Evolutionary conservation across 352 stramenopile genomes (phyloP).

Genomic region (Phytophthora pistaciae): DNA sequence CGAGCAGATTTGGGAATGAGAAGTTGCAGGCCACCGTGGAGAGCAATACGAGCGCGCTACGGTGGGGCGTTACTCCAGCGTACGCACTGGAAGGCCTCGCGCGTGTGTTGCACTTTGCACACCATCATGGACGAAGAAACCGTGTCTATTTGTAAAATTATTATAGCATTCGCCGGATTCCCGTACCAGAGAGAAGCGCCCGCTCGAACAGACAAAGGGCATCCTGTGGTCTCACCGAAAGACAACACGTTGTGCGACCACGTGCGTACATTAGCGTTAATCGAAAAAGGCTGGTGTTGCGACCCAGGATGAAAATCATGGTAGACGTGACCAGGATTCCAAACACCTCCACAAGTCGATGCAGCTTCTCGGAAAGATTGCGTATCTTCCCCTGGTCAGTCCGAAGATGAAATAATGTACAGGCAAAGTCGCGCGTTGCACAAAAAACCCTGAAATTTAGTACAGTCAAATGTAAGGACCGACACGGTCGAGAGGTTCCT

Average conservation of each 20-base stretch:
- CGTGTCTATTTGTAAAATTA: constrained; percentile 16
- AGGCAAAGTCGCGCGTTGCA: too few relatives aligned
- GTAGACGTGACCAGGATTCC: too few relatives aligned
- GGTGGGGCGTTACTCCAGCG: background rate
- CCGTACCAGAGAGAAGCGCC: constrained; percentile 3
- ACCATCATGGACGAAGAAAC: constrained; percentile 21
- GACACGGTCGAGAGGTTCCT: too few relatives aligned
- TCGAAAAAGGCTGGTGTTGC: too few relatives aligned
- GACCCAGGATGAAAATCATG: too few relatives aligned
- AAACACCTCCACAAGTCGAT: too few relatives aligned
- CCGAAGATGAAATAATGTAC: too few relatives aligned
- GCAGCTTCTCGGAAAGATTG: too few relatives aligned
- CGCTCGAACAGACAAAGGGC: constrained; percentile 6
- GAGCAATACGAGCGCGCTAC: background rate
- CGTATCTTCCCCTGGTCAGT: too few relatives aligned
- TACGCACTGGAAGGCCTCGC: background rate
- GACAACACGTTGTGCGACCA: background rate
- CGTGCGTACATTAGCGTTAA: background rate
- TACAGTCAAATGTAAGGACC: too few relatives aligned
- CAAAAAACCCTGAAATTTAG: too few relatives aligned
- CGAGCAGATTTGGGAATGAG: constrained; percentile 32
- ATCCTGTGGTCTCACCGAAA: constrained; percentile 1
- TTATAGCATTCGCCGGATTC: background rate
- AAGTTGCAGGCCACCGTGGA: background rate
- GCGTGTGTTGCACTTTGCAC: background rate